Conservation (phyloP, 352 stramenopile species). For the Phytophthora palmivora region DNA sequence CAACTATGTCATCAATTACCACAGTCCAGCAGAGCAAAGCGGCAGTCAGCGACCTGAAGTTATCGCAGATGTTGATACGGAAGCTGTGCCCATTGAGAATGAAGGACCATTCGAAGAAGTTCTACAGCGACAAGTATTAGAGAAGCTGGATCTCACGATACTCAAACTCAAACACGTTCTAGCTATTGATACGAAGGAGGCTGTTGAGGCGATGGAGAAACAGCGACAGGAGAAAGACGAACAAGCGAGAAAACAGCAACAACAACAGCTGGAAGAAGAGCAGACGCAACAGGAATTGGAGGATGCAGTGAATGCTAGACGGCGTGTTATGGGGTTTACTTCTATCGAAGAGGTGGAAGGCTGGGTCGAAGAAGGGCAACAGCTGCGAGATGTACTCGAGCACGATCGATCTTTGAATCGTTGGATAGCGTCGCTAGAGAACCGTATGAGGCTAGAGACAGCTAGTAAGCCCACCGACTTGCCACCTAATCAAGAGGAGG, state of each 20-base stretch:
- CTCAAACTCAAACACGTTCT: slow-evolving; percentile 67
- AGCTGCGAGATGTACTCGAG: slow-evolving; percentile 14
- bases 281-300: slow-evolving; percentile 34
- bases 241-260: slow-evolving; percentile 14
- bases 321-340: slow-evolving; percentile 59
- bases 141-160: slow-evolving; percentile 74
- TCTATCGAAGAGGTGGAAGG: slow-evolving; percentile 53
- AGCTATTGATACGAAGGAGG: slow-evolving; percentile 56
- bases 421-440: slow-evolving; percentile 21
- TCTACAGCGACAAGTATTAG: slow-evolving; percentile 53
- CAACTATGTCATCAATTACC: slow-evolving; percentile 30
- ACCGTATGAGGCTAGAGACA: slow-evolving; percentile 1
- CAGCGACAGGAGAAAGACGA: slow-evolving; percentile 22
- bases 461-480: neutral
- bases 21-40: neutral
- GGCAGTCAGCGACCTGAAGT: neutral
- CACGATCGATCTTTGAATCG: slow-evolving; percentile 12
- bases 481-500: slow-evolving; percentile 1
- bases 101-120: slow-evolving; percentile 39
- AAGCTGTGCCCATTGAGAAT: slow-evolving; percentile 1
- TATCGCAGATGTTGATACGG: neutral
- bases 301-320: slow-evolving; percentile 44
- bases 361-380: slow-evolving; percentile 42
- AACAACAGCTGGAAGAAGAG: slow-evolving; percentile 34
- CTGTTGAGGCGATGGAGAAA: slow-evolving; percentile 35